Conservation (phyloP, 192 early-diverging fungal species). For the Entomortierella parvispora region DNA sequence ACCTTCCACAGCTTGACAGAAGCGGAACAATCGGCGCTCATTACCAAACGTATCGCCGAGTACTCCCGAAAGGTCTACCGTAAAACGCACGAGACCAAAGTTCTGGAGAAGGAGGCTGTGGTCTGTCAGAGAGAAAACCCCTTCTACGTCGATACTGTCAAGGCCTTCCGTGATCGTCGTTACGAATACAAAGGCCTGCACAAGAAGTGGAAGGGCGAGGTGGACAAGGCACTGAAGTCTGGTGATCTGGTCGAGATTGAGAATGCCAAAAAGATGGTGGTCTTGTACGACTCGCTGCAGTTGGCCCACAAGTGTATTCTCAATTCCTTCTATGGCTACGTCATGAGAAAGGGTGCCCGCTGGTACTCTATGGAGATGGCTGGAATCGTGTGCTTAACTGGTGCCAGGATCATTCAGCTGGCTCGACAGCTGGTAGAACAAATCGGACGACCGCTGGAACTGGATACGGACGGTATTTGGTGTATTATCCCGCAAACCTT, state of each 20-base stretch:
- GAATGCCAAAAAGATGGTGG: slow-evolving; percentile 91
- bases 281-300: slow-evolving; percentile 97
- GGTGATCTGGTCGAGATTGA: slow-evolving; percentile 78
- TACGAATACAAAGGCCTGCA: slow-evolving; percentile 97
- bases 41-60: slow-evolving; percentile 85
- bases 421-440: slow-evolving; percentile 92
- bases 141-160: slow-evolving; percentile 98
- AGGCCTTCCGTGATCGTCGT: slow-evolving; percentile 95
- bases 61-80: slow-evolving; percentile 92
- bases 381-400: slow-evolving; percentile 97
- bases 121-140: slow-evolving; percentile 98
- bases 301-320: slow-evolving; percentile 97
- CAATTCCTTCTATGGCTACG: slow-evolving; percentile 98
- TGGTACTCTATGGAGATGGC: slow-evolving; percentile 99
- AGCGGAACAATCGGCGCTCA: slow-evolving; percentile 73
- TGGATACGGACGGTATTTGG: slow-evolving; percentile 99
- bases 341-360: slow-evolving; percentile 97
- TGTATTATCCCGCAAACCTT: slow-evolving; percentile 93
- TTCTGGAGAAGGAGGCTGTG: slow-evolving; percentile 86
- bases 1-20: slow-evolving; percentile 75
- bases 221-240: slow-evolving; percentile 71
- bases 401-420: slow-evolving; percentile 96
- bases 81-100: slow-evolving; percentile 81
- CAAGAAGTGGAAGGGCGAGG: slow-evolving; percentile 91
- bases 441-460: slow-evolving; percentile 92